These are phyloP conservation scores for Alnus rubra DNA, from an alignment of 306 rosid species.

Conservation along the genomic window DNA sequence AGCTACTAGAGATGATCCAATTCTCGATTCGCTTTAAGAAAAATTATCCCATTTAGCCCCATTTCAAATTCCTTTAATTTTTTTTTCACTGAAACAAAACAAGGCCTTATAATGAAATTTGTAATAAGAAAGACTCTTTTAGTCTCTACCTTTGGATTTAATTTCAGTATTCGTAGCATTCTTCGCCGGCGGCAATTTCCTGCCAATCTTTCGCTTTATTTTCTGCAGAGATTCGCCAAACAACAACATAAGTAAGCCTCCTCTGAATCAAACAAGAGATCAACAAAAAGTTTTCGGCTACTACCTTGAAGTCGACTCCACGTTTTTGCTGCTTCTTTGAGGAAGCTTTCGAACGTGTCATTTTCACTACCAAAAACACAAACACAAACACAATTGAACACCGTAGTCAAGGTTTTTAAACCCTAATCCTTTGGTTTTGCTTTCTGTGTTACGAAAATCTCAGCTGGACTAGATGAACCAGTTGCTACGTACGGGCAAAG, in stretches of 20 bases:
- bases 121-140: not conserved
- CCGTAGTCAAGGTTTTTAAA: not conserved
- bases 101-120: slow-evolving; percentile 1
- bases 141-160: slow-evolving; percentile 67
- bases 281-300: not conserved
- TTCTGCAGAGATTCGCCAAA: slow-evolving; percentile 44
- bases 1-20: too few relatives aligned
- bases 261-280: not conserved
- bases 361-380: slow-evolving; percentile 12
- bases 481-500: too few relatives aligned
- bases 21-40: too few relatives aligned
- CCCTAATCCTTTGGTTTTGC: not conserved
- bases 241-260: not conserved
- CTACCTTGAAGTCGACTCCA: slow-evolving; percentile 80
- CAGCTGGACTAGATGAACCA: too few relatives aligned
- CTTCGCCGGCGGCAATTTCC: slow-evolving; percentile 81
- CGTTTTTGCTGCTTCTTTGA: slow-evolving; percentile 62
- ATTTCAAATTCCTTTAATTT: not conserved
- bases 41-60: not conserved
- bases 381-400: not conserved
- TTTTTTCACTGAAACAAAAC: not conserved
- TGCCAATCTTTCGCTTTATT: slow-evolving; percentile 83
- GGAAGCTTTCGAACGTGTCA: slow-evolving; percentile 61
- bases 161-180: slow-evolving; percentile 81
- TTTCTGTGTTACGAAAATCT: too few relatives aligned